A percentile compares a stretch with the other conserved stretches of the same genome.
phyloP scores from a whole-genome alignment of 2,329 filamentous ascomycete genomes.

The Microdochium trichocladiopsis region DNA sequence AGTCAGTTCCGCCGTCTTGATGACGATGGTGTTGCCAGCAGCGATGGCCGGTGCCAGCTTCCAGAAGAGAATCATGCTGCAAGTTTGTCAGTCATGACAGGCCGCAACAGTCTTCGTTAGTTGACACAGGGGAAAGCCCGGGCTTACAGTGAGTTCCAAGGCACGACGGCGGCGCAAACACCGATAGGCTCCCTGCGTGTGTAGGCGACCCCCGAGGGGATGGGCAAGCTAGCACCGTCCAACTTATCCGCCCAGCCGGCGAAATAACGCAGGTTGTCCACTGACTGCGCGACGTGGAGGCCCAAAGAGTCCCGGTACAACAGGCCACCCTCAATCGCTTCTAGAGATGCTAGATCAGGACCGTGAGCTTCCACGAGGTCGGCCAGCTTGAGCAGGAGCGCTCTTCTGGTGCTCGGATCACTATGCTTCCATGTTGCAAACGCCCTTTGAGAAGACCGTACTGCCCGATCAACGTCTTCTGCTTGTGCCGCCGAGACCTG shows the following conservation, averaged over 20 bases:
- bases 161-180: slow-evolving; percentile 63
- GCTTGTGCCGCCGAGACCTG: too few species aligned
- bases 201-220: slow-evolving; percentile 61
- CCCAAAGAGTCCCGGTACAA: slow-evolving; percentile 9
- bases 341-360: slow-evolving; percentile 23
- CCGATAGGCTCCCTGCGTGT: slow-evolving; percentile 66
- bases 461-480: too few species aligned
- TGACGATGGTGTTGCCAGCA: slow-evolving; percentile 51
- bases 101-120: too few species aligned
- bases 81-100: too few species aligned
- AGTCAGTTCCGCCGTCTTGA: slow-evolving; percentile 56
- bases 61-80: slow-evolving; percentile 59
- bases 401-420: slow-evolving; percentile 46
- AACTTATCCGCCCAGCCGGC: slow-evolving; percentile 70
- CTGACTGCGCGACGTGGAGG: slow-evolving; percentile 9
- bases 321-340: slow-evolving; percentile 61
- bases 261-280: slow-evolving; percentile 52
- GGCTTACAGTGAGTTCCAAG: slow-evolving; percentile 72
- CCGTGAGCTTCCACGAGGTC: slow-evolving; percentile 55
- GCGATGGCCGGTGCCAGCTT: slow-evolving; percentile 64
- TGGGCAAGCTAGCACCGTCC: slow-evolving; percentile 63
- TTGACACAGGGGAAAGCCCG: too few species aligned
- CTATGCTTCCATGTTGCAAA: slow-evolving; percentile 58
- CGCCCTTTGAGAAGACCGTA: too few species aligned
- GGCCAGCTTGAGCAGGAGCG: slow-evolving; percentile 59